phyloP scores from a whole-genome alignment of 345 rosid species.

The Laguncularia racemosa region DNA sequence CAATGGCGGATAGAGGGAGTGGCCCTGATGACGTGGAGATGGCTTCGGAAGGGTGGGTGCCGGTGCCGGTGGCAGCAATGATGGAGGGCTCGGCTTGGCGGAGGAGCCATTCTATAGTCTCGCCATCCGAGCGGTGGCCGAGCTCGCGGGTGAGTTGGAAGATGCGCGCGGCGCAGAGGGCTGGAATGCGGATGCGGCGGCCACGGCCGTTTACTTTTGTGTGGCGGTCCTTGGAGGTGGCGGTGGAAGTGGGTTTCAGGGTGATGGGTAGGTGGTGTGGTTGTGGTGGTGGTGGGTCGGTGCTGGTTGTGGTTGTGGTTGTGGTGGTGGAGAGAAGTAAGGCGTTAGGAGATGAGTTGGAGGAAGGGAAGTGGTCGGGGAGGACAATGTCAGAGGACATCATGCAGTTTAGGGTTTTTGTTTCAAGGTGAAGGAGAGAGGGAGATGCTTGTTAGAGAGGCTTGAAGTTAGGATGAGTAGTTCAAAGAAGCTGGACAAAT shows the following conservation, averaged over 20 bases:
- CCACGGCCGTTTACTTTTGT: constrained; percentile 69
- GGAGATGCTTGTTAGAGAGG: too few species aligned
- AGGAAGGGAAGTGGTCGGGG: not conserved
- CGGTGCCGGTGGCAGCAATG: constrained; percentile 48
- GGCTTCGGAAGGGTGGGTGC: constrained; percentile 35
- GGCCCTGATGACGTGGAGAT: constrained; percentile 24
- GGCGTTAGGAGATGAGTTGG: not conserved
- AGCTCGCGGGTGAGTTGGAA: constrained; percentile 74
- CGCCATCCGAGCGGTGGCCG: constrained; percentile 63
- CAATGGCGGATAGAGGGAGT: constrained; percentile 15
- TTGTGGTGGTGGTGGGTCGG: constrained; percentile 6
- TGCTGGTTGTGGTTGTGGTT: constrained; percentile 5
- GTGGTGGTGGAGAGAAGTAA: not conserved
- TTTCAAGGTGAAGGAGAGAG: too few species aligned
- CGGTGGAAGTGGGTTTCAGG: constrained; percentile 4
- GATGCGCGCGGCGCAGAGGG: constrained; percentile 61
- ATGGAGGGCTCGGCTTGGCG: constrained; percentile 53
- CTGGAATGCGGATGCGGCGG: constrained; percentile 65
- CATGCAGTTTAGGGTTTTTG: not conserved
- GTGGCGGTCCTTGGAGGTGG: constrained; percentile 56
- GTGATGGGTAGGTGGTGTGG: constrained; percentile 11
- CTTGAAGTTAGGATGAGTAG: too few species aligned
- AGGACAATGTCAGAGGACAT: not conserved
- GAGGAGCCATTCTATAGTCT: constrained; percentile 68
- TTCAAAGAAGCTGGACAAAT: too few species aligned